These are phyloP conservation scores for Rhizomucor miehei DNA, from an alignment of 371 early-diverging fungal species.

Conservation along the genomic window DNA sequence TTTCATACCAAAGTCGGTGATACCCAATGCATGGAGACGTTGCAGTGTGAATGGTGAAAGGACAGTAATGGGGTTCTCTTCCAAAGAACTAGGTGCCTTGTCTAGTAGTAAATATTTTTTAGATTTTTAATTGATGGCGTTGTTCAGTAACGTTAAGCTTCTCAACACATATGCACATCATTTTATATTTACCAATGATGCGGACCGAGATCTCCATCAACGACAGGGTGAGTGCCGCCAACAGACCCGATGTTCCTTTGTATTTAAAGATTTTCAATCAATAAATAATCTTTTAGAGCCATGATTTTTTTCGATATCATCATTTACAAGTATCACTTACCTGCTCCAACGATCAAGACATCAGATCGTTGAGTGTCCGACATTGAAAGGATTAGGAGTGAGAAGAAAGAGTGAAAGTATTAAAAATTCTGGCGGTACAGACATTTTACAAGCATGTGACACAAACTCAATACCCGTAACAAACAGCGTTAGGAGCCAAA, in stretches of 20 bases:
- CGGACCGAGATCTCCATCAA: slow-evolving; percentile 33
- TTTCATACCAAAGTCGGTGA: slow-evolving; percentile 14
- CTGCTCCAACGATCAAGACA: slow-evolving; percentile 39
- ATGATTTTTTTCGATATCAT: no score
- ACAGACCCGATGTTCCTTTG: slow-evolving; percentile 33
- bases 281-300: no score
- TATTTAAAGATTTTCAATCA: no score
- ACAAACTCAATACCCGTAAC: neutral
- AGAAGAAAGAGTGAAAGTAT: slow-evolving; percentile 13
- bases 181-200: slow-evolving; percentile 27
- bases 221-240: slow-evolving; percentile 33
- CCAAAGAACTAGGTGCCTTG: slow-evolving; percentile 11
- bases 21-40: slow-evolving; percentile 22
- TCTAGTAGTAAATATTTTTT: no score
- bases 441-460: neutral
- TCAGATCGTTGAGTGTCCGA: slow-evolving; percentile 20
- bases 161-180: no score
- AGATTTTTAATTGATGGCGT: no score
- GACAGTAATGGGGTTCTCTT: slow-evolving; percentile 17
- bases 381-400: slow-evolving; percentile 11
- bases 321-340: no score
- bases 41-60: slow-evolving; percentile 37
- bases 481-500: no score
- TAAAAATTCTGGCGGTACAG: slow-evolving; percentile 4
- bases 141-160: no score